Percentiles rank a stretch among this genome's conserved stretches.
These are phyloP conservation scores for Daldinia eschscholtzii DNA, from an alignment of 2,329 filamentous ascomycete species.

Conservation along the genomic window DNA sequence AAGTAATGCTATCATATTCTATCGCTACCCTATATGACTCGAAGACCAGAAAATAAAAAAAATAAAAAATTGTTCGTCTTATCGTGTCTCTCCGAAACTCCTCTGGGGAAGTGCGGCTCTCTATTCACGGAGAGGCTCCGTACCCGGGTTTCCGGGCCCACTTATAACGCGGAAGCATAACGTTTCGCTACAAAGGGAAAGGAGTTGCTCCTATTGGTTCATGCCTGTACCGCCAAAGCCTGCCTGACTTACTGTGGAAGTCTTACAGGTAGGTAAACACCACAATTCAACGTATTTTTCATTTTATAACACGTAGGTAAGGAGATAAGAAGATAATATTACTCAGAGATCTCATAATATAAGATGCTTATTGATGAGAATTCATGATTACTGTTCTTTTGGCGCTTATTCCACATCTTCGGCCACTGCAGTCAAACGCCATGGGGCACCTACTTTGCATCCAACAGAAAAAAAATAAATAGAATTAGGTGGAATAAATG, in stretches of 20 bases:
- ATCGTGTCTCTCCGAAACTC: constrained; percentile 25
- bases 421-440: too few relatives aligned
- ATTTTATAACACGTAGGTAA: too few relatives aligned
- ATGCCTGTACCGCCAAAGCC: neutral
- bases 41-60: neutral
- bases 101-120: constrained; percentile 12
- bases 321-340: too few relatives aligned
- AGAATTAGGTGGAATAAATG: neutral
- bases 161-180: neutral
- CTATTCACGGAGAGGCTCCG: neutral
- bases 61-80: neutral
- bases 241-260: too few relatives aligned
- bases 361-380: too few relatives aligned
- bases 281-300: too few relatives aligned
- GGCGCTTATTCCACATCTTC: too few relatives aligned
- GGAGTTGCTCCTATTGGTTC: constrained; percentile 34
- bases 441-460: neutral
- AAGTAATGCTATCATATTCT: neutral
- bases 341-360: too few relatives aligned
- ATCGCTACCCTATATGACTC: neutral
- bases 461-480: neutral
- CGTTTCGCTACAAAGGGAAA: neutral
- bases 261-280: too few relatives aligned
- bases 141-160: neutral
- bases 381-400: too few relatives aligned